Evolutionary conservation across 2,329 filamentous ascomycete genomes (phyloP), one percentile per base, ranked within the genome.

Genomic region (Penicillium thymicola): DNA sequence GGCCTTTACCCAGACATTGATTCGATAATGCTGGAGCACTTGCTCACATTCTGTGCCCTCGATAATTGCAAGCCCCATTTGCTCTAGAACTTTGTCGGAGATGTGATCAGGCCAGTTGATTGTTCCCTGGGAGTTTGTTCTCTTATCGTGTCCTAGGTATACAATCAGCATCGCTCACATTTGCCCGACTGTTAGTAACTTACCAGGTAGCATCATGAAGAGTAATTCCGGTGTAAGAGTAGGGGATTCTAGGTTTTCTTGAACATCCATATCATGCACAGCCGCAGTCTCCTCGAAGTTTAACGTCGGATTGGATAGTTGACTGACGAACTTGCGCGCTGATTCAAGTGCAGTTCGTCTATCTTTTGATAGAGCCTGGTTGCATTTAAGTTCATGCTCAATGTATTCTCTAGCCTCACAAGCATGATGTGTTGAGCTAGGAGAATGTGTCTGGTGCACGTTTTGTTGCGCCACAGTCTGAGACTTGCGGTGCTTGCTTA

Each of bases 61-160:
- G 5, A 67, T 62, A 25, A 67, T 65, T 5, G 62, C 62, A 27
- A 66, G 58, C 2, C 63, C 62, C 65, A 67, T 67, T 41, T 57
- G 58, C 41, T 65, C 65, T 34, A 67, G 27, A 11, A 54, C 53
- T n/a, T 47, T 61, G 40, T 64, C 51, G 4, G 62, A 61, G 14
- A 67, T 65, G 18, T 66, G 65, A 41, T 67, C 65, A 25, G 65
- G 65, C 65, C 65, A 66, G 23, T 40, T 34, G 11, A 60, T 30
- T 30, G 51, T 60, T n/a, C 59, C 61, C 23, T 65, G 62, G 4
- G 62, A 66, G 23, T 51, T 63, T 11, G 63, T 65, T 46, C 46
- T 59, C 25, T 48, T 61, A 37, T 65, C 61, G 6, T 55, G 25
- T 8, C 62, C 63, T 62, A 18, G 1, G 27, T 32, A 14, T 14